Evolutionary conservation across 2,329 filamentous ascomycete genomes (phyloP), one percentile per base, ranked within the genome.

Genomic region (Botrytis fragariae): DNA sequence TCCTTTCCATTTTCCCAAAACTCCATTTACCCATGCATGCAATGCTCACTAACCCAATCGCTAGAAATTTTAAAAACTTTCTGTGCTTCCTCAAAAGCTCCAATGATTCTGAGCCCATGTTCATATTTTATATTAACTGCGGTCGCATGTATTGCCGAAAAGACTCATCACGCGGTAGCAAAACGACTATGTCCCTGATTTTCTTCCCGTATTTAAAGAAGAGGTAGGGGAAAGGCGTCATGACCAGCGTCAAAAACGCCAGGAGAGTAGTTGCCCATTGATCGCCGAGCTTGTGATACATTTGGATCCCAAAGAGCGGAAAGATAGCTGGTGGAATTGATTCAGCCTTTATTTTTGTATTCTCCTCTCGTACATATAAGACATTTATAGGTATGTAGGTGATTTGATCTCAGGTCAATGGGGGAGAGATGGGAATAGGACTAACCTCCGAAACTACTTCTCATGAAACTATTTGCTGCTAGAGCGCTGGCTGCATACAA

Each of bases 381-480:
- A 45, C 37, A 25, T 12, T 20, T 69, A 37, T 42, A 35, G 70
- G 62, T 57, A 57, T 32, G n/a, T 29, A 12, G 51, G 3, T 1
- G n/a, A 29, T 29, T 29, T 16, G 62, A 73, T 51, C 29, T 48
- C 42, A 48, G 42, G 44, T 42, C 12, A 25, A 16, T 54, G 12
- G 48, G 25, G 25, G 25, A 16, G 48, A n/a, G 48, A 35, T 12
- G 51, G 51, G 51, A 29, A 57, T 57, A 62, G 42, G 65, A 78
- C 77, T 72, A 76, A 80, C 78, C 79, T 63, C 92, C 94, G 84
- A 97, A 96, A 32, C 87, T 85, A 76, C 91, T 94, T 71, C 95
- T 88, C 73, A 92, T 88, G 81, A 96, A 93, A 64, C 91, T 92
- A 79, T 97, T 96, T 62, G 94, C 93, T 20, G 94, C 93, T 81